Percentiles rank a stretch among this genome's conserved stretches.
Evolutionary conservation across 495 filamentous ascomycete species (phyloP).

Genomic region (Penicillium diatomitis): DNA sequence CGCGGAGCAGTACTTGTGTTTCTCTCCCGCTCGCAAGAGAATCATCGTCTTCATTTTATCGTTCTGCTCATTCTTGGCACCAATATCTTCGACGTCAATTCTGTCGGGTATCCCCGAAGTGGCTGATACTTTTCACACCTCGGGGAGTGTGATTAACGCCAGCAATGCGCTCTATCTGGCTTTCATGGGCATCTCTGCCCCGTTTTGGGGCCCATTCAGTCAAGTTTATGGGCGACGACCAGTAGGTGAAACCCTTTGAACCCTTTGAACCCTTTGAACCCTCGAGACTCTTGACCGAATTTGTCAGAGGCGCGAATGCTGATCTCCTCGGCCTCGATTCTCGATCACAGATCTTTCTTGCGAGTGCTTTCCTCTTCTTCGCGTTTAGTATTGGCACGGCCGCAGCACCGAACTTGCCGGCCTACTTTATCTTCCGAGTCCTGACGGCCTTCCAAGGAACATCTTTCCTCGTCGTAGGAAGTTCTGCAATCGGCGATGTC

Average conservation of each 20-base stretch:
- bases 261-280: too few species aligned
- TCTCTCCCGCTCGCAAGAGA: slow-evolving; percentile 46
- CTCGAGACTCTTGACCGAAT: too few species aligned
- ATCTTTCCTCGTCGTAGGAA: slow-evolving; percentile 56
- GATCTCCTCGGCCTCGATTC: not conserved
- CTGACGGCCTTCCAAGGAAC: slow-evolving; percentile 67
- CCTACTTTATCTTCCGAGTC: slow-evolving; percentile 62
- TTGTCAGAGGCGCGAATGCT: too few species aligned
- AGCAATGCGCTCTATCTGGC: slow-evolving; percentile 62
- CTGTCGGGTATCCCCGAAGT: slow-evolving; percentile 63
- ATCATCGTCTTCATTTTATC: slow-evolving; percentile 55
- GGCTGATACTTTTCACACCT: slow-evolving; percentile 50
- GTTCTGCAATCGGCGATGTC: slow-evolving; percentile 55
- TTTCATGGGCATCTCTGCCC: slow-evolving; percentile 59
- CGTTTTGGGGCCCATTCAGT: slow-evolving; percentile 59
- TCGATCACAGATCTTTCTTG: slow-evolving; percentile 40
- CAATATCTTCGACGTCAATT: slow-evolving; percentile 59
- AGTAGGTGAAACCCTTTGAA: slow-evolving; percentile 26
- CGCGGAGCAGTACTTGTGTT: slow-evolving; percentile 43
- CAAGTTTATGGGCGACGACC: slow-evolving; percentile 56
- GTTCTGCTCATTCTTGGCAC: slow-evolving; percentile 59
- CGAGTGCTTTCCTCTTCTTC: slow-evolving; percentile 50
- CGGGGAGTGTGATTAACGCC: slow-evolving; percentile 56
- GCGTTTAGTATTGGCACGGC: slow-evolving; percentile 58
- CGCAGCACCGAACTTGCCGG: slow-evolving; percentile 52